Evolutionary conservation across 2,329 filamentous ascomycete species (phyloP), one percentile per base, ranked within the genome.

Genomic region (Corniculantispora saksenae): DNA sequence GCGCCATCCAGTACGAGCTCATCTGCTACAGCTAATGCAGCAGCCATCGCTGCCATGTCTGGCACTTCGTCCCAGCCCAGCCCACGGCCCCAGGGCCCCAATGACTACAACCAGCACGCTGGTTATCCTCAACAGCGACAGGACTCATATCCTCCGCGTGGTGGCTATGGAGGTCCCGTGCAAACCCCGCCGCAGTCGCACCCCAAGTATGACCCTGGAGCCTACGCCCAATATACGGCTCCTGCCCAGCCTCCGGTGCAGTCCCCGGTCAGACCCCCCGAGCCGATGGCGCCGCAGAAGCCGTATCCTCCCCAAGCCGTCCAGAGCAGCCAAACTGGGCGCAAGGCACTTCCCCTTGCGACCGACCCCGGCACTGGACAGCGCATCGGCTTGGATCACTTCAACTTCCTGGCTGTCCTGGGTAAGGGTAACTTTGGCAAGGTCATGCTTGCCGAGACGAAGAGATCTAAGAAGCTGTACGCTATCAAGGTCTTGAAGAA

Each of bases 401-500:
- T 99, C 85, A 99, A 99, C 77, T 99, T 99, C 86, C 85, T 99
- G 69, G 94, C 96, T 69, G 95, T 99, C 62, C 87, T 99, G 69
- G 95, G 95, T 75, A 99, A 99, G 80, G 95, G 95, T 81, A 99
- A 99, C 80, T 99, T 99, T 75, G 95, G 95, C 78, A 99, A 99
- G 80, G 95, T 99, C 80, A 99, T 99, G 95, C 83, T 99, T 77
- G 95, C 95, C 2, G 96, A 99, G 80, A 97, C 95, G 1, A 99
- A 99, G 83, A 89, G 89, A 63, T 89, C 91, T 12, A 92, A 94
- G 78, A 91, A 94, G 77, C 84, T 99, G 9, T 99, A 98, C 76
- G 95, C 95, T 65, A 99, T 99, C 79, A 99, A 99, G 80, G 95
- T 99, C 45, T 82, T 99, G 71, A 99, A 99, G 86, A 99, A 99